Percentiles rank a stretch among this genome's conserved stretches.
Evolutionary conservation across 805 yeast species (phyloP).

Genomic region (Yamadazyma endophytica): DNA sequence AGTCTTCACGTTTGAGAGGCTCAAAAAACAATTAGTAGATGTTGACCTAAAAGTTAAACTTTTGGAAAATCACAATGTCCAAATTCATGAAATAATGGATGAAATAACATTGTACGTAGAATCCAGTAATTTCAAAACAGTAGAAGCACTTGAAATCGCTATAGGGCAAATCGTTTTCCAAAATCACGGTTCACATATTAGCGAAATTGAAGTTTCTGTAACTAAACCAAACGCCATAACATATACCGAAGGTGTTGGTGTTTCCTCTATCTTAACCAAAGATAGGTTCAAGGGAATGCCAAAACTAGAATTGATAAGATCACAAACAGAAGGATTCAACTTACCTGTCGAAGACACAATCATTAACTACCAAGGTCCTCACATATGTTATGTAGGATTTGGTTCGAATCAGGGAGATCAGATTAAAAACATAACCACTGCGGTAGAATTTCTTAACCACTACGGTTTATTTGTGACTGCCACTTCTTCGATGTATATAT

Average conservation of each 20-base stretch:
- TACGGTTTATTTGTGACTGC: conserved; percentile 44
- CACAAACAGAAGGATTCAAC: conserved; percentile 19
- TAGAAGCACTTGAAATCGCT: conserved; percentile 81
- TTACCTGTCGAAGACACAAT: conserved; percentile 23
- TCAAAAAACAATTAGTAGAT: conserved; percentile 76
- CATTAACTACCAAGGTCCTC: conserved; percentile 17
- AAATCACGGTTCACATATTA: conserved; percentile 28
- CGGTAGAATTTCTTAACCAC: conserved; percentile 45
- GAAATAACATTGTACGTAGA: conserved; percentile 62
- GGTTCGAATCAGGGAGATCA: conserved; percentile 86
- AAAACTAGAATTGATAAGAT: conserved; percentile 3
- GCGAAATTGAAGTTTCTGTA: conserved; percentile 53
- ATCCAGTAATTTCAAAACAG: conserved; percentile 78
- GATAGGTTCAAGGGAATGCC: conserved; percentile 32
- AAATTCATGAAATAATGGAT: conserved; percentile 42
- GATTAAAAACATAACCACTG: conserved; percentile 51
- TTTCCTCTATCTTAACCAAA: conserved; percentile 53
- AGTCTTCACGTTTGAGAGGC: conserved; percentile 85
- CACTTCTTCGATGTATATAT: conserved; percentile 77
- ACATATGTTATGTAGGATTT: conserved; percentile 73
- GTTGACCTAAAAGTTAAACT: conserved; percentile 40
- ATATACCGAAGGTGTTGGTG: conserved; percentile 88
- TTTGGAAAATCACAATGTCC: conserved; percentile 24
- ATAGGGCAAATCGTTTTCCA: conserved; percentile 58
- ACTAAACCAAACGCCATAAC: conserved; percentile 87